Base-by-base conservation (phyloP, 2,329 filamentous ascomycete species). In the Dothideomycetidae sp. region DNA sequence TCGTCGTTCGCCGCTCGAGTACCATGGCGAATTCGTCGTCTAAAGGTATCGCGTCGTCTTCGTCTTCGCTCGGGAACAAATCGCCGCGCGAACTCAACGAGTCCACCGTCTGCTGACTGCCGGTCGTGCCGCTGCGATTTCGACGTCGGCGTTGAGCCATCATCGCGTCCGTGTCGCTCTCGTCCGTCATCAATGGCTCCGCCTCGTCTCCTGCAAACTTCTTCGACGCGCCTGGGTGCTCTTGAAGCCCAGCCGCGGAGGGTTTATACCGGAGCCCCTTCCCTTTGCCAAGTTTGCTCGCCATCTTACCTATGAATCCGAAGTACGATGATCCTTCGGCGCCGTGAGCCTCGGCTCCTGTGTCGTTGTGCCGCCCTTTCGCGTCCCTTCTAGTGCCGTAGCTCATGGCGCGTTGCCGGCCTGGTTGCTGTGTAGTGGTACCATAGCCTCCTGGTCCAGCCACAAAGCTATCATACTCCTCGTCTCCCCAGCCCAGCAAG, bases 11-110 rank as follows among this genome's bases (percentile, higher is more conserved):
- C 36, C 80, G 73, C 42, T 85, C 78, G 43, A 94, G 66, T 3
- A 77, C 75, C 54, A 93, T 77, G 2, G 85, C 82, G 49, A 96
- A 92, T 52, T 94, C 86, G 53, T 94, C 88, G 49, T 88, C 83
- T 12, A 96, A 62, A 10, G 85, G 82, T n/a, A 93, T 74, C 1
- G 88, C 88, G 58, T 96, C 88, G 55, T 93, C 86, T 42, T 92
- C 84, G 37, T 86, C 84, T 50, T 93, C 85, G 50, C 85, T 93
- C 0, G 84, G 84, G 47, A 94, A 90, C 10, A 96, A 64, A 58
- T 96, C 88, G 2, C 85, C 85, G 32, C 88, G 68, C 9, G 85
- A 93, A 50, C 86, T 80, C 45, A 81, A 75, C 4, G 86, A 93
- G 53, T 88, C 85, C 17, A 75, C 80, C 1, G 86, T 93, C 45